phyloP scores from a whole-genome alignment of 1,139 yeast genomes.

The Blastobotrys malaysiensis region DNA sequence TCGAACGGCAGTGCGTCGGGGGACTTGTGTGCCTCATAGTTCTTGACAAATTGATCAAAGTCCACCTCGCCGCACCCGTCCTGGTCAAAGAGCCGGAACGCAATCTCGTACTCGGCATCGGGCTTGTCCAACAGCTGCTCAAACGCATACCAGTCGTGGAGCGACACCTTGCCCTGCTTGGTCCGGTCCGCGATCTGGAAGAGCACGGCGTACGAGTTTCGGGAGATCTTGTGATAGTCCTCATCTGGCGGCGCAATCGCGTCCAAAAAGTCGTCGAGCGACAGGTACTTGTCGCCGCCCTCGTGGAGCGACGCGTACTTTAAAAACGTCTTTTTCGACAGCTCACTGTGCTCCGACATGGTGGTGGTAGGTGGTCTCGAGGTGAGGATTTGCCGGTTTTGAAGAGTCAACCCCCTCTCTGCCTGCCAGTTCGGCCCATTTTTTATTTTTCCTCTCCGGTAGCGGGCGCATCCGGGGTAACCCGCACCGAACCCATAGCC shows the following conservation, averaged over 20 bases:
- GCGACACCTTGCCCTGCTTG: conserved; percentile 31
- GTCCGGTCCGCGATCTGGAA: conserved; percentile 40
- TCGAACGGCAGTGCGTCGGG: conserved; percentile 38
- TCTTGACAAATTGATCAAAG: conserved; percentile 36
- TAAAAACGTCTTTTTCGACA: conserved; percentile 20
- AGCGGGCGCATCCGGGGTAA: conserved; percentile 1
- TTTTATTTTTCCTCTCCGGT: conserved; percentile 1
- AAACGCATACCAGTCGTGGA: conserved; percentile 39
- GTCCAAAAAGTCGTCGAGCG: conserved; percentile 39
- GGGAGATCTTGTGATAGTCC: conserved; percentile 39
- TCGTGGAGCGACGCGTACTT: conserved; percentile 27
- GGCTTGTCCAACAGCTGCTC: conserved; percentile 38
- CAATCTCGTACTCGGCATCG: conserved; percentile 45
- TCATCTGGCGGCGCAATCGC: conserved; percentile 41
- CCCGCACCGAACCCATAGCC: background rate
- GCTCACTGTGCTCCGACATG: conserved; percentile 9
- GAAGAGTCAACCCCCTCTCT: background rate
- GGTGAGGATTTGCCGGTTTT: background rate
- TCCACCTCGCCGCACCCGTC: conserved; percentile 38
- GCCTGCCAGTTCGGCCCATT: background rate
- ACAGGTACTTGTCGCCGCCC: conserved; percentile 43
- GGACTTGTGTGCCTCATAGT: conserved; percentile 34
- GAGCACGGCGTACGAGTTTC: conserved; percentile 41
- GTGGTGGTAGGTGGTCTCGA: too few species aligned
- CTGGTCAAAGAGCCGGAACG: conserved; percentile 39